Percentiles rank a stretch among this genome's conserved stretches.
Evolutionary conservation across 148 eudicot species (phyloP).

Genomic region (Diospyros kaki): DNA sequence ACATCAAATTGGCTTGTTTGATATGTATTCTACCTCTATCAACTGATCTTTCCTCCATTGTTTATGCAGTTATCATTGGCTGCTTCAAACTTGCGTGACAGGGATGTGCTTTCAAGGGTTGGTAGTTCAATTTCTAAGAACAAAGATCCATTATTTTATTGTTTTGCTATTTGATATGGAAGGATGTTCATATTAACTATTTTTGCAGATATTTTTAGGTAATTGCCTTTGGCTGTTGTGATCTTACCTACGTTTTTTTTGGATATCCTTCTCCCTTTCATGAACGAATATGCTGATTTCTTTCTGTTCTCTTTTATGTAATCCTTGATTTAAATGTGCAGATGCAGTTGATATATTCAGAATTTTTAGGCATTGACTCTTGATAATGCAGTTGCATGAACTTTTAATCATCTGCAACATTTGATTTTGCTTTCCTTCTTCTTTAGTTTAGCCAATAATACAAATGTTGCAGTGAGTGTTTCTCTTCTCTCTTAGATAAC

Average conservation of each 20-base stretch:
- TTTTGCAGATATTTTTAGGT: background rate
- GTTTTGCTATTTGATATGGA: background rate
- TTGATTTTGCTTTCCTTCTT: no score
- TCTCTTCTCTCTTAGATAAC: no score
- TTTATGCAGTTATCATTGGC: slow-evolving; percentile 75
- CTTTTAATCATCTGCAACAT: no score
- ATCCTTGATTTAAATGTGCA: background rate
- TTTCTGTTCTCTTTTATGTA: background rate
- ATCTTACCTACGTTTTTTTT: background rate
- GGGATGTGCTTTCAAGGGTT: slow-evolving; percentile 93
- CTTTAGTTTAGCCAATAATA: no score
- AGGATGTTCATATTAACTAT: no score
- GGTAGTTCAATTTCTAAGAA: slow-evolving; percentile 21
- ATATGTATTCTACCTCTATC: background rate
- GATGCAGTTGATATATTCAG: no score
- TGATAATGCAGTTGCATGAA: no score
- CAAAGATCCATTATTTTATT: background rate
- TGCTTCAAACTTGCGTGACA: slow-evolving; percentile 73
- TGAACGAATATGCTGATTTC: background rate
- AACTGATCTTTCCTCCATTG: slow-evolving; percentile 11
- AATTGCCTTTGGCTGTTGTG: background rate
- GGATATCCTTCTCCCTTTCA: background rate
- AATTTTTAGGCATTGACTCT: no score
- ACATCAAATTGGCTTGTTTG: background rate
- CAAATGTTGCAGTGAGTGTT: no score